These are phyloP conservation scores for Backusella luteola DNA, from an alignment of 192 early-diverging fungal species.

Conservation along the genomic window DNA sequence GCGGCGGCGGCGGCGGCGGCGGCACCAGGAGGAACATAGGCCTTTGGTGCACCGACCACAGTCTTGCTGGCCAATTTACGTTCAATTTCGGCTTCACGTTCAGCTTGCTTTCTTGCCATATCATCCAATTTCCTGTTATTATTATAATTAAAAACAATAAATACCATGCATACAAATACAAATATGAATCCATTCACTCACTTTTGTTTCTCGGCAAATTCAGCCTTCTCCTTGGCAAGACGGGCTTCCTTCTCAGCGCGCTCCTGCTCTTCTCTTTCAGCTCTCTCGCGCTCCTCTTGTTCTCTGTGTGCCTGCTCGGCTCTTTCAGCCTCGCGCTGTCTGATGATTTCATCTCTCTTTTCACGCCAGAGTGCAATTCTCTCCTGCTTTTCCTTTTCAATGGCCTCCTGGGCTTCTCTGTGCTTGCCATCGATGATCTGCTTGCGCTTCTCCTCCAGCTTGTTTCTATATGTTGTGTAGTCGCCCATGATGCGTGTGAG, in stretches of 20 bases:
- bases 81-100: constrained; percentile 50
- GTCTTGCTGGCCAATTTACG: constrained; percentile 23
- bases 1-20: background rate
- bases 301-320: constrained; percentile 33
- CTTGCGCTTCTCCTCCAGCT: constrained; percentile 59
- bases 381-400: constrained; percentile 71
- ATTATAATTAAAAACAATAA: background rate
- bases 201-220: constrained; percentile 34
- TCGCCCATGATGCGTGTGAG: constrained; percentile 81
- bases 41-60: background rate
- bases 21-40: background rate
- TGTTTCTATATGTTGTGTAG: constrained; percentile 61
- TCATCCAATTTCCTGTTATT: constrained; percentile 43
- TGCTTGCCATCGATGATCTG: constrained; percentile 55
- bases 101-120: constrained; percentile 46
- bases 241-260: constrained; percentile 46
- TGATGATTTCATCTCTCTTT: constrained; percentile 50
- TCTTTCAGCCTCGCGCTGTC: constrained; percentile 39
- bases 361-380: constrained; percentile 62
- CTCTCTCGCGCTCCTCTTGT: constrained; percentile 39
- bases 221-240: constrained; percentile 41
- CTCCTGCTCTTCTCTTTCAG: constrained; percentile 43
- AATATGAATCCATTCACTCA: background rate
- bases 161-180: too few relatives aligned
- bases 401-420: constrained; percentile 55